Conservation (phyloP, 1,284 basidiomycete species). For the Marasmius sp. region DNA sequence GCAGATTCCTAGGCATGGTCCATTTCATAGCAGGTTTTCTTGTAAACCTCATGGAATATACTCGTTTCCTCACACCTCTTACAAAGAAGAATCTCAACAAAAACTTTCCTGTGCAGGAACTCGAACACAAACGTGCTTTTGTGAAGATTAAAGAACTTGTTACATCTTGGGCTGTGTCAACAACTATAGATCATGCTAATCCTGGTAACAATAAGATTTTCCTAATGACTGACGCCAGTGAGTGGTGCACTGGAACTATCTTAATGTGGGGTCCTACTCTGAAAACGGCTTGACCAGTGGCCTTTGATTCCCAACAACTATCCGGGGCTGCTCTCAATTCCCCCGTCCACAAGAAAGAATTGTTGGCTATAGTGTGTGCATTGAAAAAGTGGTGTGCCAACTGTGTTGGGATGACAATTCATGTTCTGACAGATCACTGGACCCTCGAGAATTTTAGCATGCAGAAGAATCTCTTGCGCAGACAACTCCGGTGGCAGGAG, state of each 20-base stretch:
- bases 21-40: conserved; percentile 29
- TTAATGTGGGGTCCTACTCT: conserved; percentile 29
- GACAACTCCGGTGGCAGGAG: conserved; percentile 37
- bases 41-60: conserved; percentile 23
- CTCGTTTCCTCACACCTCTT: conserved; percentile 23
- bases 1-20: conserved; percentile 32
- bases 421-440: conserved; percentile 37
- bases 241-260: conserved; percentile 30
- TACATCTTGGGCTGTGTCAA: conserved; percentile 25
- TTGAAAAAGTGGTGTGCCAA: conserved; percentile 34
- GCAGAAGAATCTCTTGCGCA: conserved; percentile 30
- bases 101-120: conserved; percentile 22
- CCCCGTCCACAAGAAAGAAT: conserved; percentile 34
- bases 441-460: conserved; percentile 34
- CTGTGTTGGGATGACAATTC: conserved; percentile 30
- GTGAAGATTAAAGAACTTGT: conserved; percentile 32
- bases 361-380: conserved; percentile 32
- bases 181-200: conserved; percentile 32
- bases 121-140: conserved; percentile 24
- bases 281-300: conserved; percentile 30
- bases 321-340: no score
- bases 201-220: conserved; percentile 32
- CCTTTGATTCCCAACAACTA: conserved; percentile 31
- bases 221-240: conserved; percentile 34
- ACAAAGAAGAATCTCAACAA: conserved; percentile 22